Base-by-base conservation (phyloP, 1,284 basidiomycete genomes). In the Irpex rosettiformis region DNA sequence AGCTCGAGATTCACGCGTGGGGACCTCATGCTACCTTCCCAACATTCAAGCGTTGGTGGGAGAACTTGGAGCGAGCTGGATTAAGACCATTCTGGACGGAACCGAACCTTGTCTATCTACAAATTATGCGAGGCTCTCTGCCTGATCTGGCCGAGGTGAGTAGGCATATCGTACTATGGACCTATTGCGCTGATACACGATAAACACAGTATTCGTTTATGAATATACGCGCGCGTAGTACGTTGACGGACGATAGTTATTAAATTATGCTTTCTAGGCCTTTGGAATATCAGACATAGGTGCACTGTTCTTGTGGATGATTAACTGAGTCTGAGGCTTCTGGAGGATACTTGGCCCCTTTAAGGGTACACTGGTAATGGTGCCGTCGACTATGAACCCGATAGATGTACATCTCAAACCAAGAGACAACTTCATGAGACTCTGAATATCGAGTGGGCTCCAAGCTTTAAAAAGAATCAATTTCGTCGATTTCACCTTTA, bases 21-120 rank as follows among this genome's bases (percentile, higher is more conserved):
- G 29, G 58, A 45, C 59, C 56, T 28, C 61, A 59, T 33, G 62
- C 58, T 30, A 54, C 58, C 18, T 79, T 79, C 63, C 67, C 74
- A 10, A 65, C 65, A 24, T 73, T 77, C 63, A 67, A 73, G 54
- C 40, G 51, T 21, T 69, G 66, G 65, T 69, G 66, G 66, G 67
- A 67, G 62, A 60, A 57, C 56, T 57, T 69, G 57, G 67, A 69
- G 60, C 29, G 43, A 11, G 64, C 62, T n/a, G 67, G 67, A 25
- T 55, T 69, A 43, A 61, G 67, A 29, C 67, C 67, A 40, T 69
- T 69, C 63, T 65, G 58, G 60, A 63, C 67, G 24, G 67, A 69
- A 59, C 72, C 75, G 18, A 77, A 77, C 61, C 49, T 77, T 28
- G 71, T 76, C 3, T 75, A 74, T 61, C 60, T 74, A 27, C 76